phyloP scores from a whole-genome alignment of 23 red algal species.

The Cyanidioschyzon merolae region DNA sequence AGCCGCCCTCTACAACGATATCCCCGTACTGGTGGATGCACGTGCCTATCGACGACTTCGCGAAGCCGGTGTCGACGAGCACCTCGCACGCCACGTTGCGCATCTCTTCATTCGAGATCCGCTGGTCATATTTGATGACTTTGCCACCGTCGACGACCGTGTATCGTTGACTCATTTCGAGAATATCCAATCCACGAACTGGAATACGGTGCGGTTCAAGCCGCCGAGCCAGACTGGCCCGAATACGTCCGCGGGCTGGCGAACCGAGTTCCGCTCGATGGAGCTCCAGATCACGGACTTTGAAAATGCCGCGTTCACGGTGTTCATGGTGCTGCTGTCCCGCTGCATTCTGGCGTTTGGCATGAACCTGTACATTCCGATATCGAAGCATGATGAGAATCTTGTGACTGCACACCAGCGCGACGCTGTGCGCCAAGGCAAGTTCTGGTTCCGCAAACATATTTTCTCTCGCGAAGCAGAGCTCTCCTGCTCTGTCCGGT shows the following conservation, averaged over 20 bases:
- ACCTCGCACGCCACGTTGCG: conserved; percentile 77
- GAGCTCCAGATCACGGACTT: conserved; percentile 96
- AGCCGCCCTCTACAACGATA: conserved; percentile 75
- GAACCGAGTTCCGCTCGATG: conserved; percentile 80
- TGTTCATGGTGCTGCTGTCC: conserved; percentile 90
- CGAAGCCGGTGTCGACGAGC: conserved; percentile 64
- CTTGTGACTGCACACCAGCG: conserved; percentile 65
- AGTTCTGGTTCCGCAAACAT: conserved; percentile 83
- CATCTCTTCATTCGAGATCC: conserved; percentile 95
- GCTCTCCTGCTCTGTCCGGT: conserved; percentile 11
- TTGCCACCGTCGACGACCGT: conserved; percentile 44
- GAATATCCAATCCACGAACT: conserved; percentile 98
- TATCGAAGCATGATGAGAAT: conserved; percentile 78
- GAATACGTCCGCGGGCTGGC: conserved; percentile 49
- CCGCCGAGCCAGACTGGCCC: conserved; percentile 37
- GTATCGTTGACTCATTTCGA: conserved; percentile 80
- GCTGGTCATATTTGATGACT: conserved; percentile 78
- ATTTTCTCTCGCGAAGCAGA: conserved; percentile 41
- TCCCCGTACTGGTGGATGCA: conserved; percentile 50
- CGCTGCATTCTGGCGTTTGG: conserved; percentile 90
- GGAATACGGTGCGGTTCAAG: conserved; percentile 99
- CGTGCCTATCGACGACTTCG: conserved; percentile 40
- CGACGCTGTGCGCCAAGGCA: conserved; percentile 30
- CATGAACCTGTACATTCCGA: conserved; percentile 96
- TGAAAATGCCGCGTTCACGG: conserved; percentile 95